These are phyloP conservation scores for Kwoniella mangroviensis DNA, from an alignment of 768 basidiomycete species.

Conservation along the genomic window DNA sequence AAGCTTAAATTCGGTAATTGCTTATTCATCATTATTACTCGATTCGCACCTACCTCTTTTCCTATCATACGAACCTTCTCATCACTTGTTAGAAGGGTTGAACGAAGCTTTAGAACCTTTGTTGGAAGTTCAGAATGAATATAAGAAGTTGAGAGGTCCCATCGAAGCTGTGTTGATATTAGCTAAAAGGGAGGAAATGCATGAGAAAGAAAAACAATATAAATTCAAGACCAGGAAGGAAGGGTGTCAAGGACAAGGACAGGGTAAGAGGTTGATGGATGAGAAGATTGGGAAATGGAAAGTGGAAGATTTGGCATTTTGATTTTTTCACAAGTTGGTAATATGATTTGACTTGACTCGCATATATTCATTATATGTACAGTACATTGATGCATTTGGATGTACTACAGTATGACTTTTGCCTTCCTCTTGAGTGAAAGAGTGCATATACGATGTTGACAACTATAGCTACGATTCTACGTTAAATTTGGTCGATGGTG, in stretches of 20 bases:
- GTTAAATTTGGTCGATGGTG: background rate
- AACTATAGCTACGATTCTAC: too few relatives aligned
- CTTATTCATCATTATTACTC: slow-evolving; percentile 45
- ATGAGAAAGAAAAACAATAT: slow-evolving; percentile 18
- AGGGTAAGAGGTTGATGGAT: slow-evolving; percentile 26
- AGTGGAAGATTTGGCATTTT: slow-evolving; percentile 33
- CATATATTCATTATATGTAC: too few relatives aligned
- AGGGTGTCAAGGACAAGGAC: slow-evolving; percentile 14
- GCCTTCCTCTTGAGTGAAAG: too few relatives aligned
- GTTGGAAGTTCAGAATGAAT: slow-evolving; percentile 43
- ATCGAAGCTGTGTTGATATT: slow-evolving; percentile 52
- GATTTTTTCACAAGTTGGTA: background rate
- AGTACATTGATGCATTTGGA: too few relatives aligned
- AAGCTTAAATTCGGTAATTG: slow-evolving; percentile 27
- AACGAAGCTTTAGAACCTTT: slow-evolving; percentile 36
- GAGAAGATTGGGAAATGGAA: slow-evolving; percentile 32
- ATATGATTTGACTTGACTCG: too few relatives aligned
- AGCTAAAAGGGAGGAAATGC: slow-evolving; percentile 28
- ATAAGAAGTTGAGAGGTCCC: slow-evolving; percentile 42
- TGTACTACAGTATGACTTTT: too few relatives aligned
- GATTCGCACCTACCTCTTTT: slow-evolving; percentile 53
- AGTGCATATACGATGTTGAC: too few relatives aligned
- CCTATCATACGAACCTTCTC: slow-evolving; percentile 44
- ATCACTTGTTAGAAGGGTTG: slow-evolving; percentile 38
- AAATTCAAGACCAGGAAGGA: slow-evolving; percentile 5